Percentiles rank a stretch among this genome's conserved stretches.
Evolutionary conservation across 108 stramenopile species (phyloP).

Genomic region (Tribonema minus): DNA sequence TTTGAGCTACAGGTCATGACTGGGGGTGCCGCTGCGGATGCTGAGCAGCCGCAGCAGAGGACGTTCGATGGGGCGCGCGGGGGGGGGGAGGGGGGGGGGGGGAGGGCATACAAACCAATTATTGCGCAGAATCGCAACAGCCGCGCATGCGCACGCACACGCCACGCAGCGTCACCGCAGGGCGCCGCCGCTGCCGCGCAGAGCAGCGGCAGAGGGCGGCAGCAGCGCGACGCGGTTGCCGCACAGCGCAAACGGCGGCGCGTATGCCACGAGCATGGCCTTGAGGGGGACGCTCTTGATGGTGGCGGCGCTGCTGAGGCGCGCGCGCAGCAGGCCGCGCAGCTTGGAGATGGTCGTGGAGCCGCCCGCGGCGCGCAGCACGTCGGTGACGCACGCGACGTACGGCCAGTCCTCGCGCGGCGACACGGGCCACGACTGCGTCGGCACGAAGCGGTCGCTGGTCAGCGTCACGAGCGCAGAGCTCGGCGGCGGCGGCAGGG

Average conservation of each 20-base stretch:
- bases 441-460: background rate
- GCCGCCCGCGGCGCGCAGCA: background rate
- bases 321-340: conserved; percentile 7
- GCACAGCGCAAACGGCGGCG: background rate
- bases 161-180: no score
- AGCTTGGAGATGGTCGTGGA: conserved; percentile 22
- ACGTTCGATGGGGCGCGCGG: no score
- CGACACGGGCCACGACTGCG: background rate
- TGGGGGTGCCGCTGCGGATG: no score
- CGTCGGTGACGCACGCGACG: background rate
- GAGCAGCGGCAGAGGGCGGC: background rate
- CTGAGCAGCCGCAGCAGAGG: no score
- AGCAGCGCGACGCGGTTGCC: conserved; percentile 6
- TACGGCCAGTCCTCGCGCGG: background rate
- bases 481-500: background rate
- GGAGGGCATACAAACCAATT: no score
- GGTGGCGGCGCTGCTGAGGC: background rate
- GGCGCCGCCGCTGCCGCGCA: no score
- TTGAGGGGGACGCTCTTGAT: conserved; percentile 40
- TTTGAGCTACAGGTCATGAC: no score
- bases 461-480: background rate
- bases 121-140: no score
- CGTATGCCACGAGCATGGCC: conserved; percentile 19
- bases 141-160: no score
- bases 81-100: no score